Conservation (phyloP, 2,329 filamentous ascomycete species). For the Penicillium griseofulvum region DNA sequence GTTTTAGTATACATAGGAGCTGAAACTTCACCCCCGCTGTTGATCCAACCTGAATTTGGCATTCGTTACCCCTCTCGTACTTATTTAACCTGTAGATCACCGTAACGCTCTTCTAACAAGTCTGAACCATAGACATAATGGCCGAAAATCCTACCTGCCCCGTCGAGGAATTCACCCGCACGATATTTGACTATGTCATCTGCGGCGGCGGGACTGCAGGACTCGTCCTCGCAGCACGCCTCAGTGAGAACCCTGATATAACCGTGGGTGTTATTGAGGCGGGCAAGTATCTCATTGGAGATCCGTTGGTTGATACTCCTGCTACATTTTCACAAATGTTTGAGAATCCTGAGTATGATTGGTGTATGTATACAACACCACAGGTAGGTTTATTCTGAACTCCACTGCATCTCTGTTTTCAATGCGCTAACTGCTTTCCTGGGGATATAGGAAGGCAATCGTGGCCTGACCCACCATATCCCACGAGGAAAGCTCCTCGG, state of each 20-base stretch:
- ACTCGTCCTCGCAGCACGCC: constrained; percentile 39
- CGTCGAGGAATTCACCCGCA: constrained; percentile 13
- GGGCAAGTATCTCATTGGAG: constrained; percentile 34
- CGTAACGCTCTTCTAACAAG: no score
- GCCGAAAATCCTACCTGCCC: constrained; percentile 8
- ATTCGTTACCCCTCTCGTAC: background rate
- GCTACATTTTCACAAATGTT: constrained; percentile 23
- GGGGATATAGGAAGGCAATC: constrained; percentile 17
- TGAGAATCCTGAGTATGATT: constrained; percentile 38
- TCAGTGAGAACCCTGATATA: constrained; percentile 45
- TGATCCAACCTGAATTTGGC: background rate
- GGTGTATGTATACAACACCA: constrained; percentile 31
- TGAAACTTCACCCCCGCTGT: background rate
- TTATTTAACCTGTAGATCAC: background rate
- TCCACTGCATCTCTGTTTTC: background rate
- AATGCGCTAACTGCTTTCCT: background rate
- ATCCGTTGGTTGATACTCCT: constrained; percentile 30
- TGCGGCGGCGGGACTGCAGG: constrained; percentile 57
- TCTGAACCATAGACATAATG: background rate
- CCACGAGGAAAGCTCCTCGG: constrained; percentile 35
- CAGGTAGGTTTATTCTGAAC: constrained; percentile 15
- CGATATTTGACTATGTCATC: constrained; percentile 38
- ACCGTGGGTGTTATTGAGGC: constrained; percentile 48
- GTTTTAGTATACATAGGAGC: background rate
- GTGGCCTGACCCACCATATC: constrained; percentile 21